Conservation (phyloP, 768 basidiomycete genomes). For the Lactifluus rugatus region DNA sequence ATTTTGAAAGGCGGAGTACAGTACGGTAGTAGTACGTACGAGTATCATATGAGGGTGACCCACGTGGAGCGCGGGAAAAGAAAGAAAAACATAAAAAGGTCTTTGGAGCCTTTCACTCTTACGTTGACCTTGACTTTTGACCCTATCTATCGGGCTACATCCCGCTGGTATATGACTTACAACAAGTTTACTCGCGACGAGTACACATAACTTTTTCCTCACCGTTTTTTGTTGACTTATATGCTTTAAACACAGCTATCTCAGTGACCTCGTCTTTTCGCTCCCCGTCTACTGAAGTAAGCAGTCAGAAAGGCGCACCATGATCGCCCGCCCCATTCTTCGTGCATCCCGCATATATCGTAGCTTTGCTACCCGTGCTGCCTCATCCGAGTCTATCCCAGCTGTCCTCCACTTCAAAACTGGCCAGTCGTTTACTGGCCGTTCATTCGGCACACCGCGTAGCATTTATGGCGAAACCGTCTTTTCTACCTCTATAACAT, state of each 20-base stretch:
- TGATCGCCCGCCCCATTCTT: slow-evolving; percentile 49
- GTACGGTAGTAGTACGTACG: too few relatives aligned
- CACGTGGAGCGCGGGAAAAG: too few relatives aligned
- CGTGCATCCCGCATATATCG: slow-evolving; percentile 43
- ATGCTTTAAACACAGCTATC: slow-evolving; percentile 45
- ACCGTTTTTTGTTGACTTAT: slow-evolving; percentile 23
- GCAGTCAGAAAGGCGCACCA: slow-evolving; percentile 27
- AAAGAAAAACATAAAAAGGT: neutral
- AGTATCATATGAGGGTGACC: too few relatives aligned
- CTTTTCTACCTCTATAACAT: slow-evolving; percentile 97
- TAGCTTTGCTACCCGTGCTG: slow-evolving; percentile 59
- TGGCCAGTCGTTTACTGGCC: slow-evolving; percentile 85
- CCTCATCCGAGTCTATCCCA: slow-evolving; percentile 39
- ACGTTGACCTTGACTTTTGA: neutral
- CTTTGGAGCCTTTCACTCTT: too few relatives aligned
- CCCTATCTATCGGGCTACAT: neutral
- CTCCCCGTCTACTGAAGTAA: slow-evolving; percentile 37
- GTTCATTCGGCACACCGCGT: slow-evolving; percentile 79
- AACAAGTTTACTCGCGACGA: slow-evolving; percentile 85
- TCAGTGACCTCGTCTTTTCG: slow-evolving; percentile 86
- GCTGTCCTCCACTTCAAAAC: slow-evolving; percentile 88
- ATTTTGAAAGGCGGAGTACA: too few relatives aligned
- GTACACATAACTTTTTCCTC: slow-evolving; percentile 33
- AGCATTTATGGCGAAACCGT: slow-evolving; percentile 96
- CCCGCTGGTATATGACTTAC: slow-evolving; percentile 57